Evolutionary conservation across 768 basidiomycete genomes (phyloP), one percentile per base, ranked within the genome.

Genomic region (Tremella mesenterica): DNA sequence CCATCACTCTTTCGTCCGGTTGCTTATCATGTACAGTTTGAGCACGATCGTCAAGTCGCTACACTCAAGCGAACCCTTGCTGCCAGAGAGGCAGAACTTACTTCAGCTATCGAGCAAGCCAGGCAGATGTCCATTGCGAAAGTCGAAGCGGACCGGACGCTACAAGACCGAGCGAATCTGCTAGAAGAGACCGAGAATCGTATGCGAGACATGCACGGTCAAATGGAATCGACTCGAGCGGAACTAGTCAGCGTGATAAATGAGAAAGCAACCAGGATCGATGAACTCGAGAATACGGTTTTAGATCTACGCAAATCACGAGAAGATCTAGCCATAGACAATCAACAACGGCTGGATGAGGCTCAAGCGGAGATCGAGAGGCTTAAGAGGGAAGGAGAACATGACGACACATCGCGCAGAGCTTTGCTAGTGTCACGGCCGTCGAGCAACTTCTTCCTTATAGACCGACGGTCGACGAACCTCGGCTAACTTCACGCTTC

Each of bases 261-360:
- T 1, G 60, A 57, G 18, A 59, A 59, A 41, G 30, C 56, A 4
- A 41, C 33, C 8, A 61, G 57, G 36, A 62, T 69, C 27, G 67
- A 61, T 28, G 38, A 61, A 21, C 54, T 69, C 21, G 65, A 69
- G 38, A 51, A 44, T 16, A 53, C 63, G 7, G 44, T 69, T 21
- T 58, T 64, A 4, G 65, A 69, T 25, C 53, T 69, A 0, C 50
- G 62, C 4, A 54, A 53, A 38, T 64, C 62, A 20, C 38, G 67
- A 20, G 62, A 69, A 39, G 64, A 69, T 29, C 51, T 69, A 10
- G 52, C 61, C 12, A 43, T 69, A 10, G 67, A 66, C 21, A 63
- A 60, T 49, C 62, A 66, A 45, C 44, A 48, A 16, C 33, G 60
- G 27, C 20, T 52, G 7, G 60, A 62, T 13, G 58, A 55, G 18